Conservation (phyloP, 1,284 basidiomycete species). For the Cutaneotrichosporon cavernicola region DNA sequence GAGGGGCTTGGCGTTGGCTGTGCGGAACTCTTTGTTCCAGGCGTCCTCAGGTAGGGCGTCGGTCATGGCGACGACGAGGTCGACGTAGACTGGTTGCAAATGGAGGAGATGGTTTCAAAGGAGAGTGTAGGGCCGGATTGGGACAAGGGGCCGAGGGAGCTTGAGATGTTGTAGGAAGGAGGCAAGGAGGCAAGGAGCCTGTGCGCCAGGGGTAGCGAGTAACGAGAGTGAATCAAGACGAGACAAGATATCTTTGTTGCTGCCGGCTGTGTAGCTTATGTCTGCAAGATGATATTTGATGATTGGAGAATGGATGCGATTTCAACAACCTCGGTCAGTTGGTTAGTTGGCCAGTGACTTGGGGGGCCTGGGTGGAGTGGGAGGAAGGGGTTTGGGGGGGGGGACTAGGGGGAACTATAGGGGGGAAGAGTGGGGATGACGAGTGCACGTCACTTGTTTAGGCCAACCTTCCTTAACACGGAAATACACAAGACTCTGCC, state of each 20-base stretch:
- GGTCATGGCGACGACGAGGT: slow-evolving; percentile 5
- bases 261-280: no score
- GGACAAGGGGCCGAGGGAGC: background rate
- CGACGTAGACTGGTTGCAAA: background rate
- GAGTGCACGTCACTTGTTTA: no score
- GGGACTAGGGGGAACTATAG: no score
- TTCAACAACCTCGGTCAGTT: no score
- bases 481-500: background rate
- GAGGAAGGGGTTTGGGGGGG: no score
- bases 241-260: background rate
- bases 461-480: no score
- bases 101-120: slow-evolving; percentile 7
- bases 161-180: background rate
- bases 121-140: background rate
- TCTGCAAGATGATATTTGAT: no score
- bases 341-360: no score
- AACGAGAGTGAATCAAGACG: background rate
- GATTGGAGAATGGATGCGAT: background rate
- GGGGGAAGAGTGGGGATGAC: no score
- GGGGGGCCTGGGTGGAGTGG: no score
- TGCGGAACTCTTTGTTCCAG: slow-evolving; percentile 44
- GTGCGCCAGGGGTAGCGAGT: background rate
- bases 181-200: no score
- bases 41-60: slow-evolving; percentile 44
- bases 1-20: slow-evolving; percentile 40